These are phyloP conservation scores for Clitocybe nebularis DNA, from an alignment of 1,284 basidiomycete species.

Conservation along the genomic window DNA sequence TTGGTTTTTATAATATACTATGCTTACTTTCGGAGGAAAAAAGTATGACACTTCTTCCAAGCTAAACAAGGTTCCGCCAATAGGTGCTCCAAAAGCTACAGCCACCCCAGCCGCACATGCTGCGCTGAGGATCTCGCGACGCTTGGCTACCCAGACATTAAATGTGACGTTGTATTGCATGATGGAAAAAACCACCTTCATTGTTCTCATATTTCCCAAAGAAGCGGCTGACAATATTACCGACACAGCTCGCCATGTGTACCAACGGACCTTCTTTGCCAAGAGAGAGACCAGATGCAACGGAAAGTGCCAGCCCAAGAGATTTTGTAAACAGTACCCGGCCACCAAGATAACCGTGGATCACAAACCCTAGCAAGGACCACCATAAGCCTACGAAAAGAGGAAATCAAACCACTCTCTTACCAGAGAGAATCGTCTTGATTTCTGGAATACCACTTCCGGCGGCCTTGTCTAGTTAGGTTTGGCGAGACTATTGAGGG, in stretches of 20 bases:
- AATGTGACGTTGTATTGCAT: conserved; percentile 2
- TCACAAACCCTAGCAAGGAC: conserved; percentile 76
- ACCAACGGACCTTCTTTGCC: conserved; percentile 98
- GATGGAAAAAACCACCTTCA: conserved; percentile 54
- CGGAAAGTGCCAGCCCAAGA: conserved; percentile 85
- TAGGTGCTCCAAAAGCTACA: conserved; percentile 88
- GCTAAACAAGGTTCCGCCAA: conserved; percentile 91
- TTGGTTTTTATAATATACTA: conserved; percentile 1
- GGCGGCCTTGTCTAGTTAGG: conserved; percentile 57
- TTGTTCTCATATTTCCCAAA: conserved; percentile 91
- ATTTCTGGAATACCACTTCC: conserved; percentile 97
- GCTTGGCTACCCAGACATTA: conserved; percentile 57
- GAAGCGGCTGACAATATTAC: conserved; percentile 90
- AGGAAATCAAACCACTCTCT: conserved; percentile 8
- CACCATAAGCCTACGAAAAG: conserved; percentile 6
- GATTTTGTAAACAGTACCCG: conserved; percentile 91
- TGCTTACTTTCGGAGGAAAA: conserved; percentile 80
- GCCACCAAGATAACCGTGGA: conserved; percentile 93
- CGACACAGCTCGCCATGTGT: conserved; percentile 92
- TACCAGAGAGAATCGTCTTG: conserved; percentile 92
- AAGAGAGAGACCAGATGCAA: conserved; percentile 86
- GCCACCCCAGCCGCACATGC: conserved; percentile 92
- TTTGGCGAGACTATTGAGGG: conserved; percentile 4
- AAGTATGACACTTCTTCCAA: conserved; percentile 94
- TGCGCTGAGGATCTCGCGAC: conserved; percentile 88